Conservation (phyloP, 2,329 filamentous ascomycete genomes). For the Tympanopsis confertula region DNA sequence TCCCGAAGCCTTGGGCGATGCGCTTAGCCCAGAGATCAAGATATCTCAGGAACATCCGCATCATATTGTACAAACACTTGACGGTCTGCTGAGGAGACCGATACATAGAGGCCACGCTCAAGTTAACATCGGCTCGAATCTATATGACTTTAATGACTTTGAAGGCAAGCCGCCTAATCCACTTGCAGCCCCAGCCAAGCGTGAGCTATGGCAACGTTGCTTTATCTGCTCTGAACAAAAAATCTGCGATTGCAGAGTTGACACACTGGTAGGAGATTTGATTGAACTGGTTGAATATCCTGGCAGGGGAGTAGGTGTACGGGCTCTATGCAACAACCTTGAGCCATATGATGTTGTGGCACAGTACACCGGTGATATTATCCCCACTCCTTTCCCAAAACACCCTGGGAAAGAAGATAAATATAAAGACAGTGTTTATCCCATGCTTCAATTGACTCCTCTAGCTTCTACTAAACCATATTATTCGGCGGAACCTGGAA, state of each 20-base stretch:
- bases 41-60: not conserved
- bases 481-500: too few relatives aligned
- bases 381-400: too few relatives aligned
- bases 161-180: not conserved
- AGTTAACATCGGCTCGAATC: not conserved
- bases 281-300: conserved; percentile 17
- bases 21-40: not conserved
- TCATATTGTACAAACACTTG: not conserved
- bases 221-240: not conserved
- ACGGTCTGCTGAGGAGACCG: not conserved
- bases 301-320: conserved; percentile 15
- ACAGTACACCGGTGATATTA: conserved; percentile 12
- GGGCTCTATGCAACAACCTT: conserved; percentile 12
- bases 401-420: too few relatives aligned
- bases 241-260: not conserved
- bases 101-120: not conserved
- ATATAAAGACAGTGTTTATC: too few relatives aligned
- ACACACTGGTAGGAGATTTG: conserved; percentile 3
- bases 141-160: not conserved
- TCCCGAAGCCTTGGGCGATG: not conserved
- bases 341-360: too few relatives aligned
- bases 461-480: not conserved
- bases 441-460: conserved; percentile 1
- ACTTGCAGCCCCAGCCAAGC: not conserved
- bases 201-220: not conserved